These are phyloP conservation scores for Mucor ambiguus DNA, from an alignment of 371 early-diverging fungal genomes.

Conservation along the genomic window DNA sequence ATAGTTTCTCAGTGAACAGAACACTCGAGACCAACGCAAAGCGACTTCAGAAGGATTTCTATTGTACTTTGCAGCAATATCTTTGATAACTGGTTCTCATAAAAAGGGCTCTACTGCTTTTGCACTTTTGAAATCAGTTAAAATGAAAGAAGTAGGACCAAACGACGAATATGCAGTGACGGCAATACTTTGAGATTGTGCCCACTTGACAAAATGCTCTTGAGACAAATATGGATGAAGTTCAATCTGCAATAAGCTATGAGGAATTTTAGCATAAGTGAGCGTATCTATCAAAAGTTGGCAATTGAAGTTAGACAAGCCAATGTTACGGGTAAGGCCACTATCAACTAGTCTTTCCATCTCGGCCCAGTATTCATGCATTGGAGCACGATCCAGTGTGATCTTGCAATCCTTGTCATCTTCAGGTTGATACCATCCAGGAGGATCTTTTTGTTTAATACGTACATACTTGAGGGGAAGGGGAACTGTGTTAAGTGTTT, in stretches of 20 bases:
- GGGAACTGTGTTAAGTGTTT: neutral
- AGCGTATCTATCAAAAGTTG: constrained; percentile 50
- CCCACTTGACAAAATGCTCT: constrained; percentile 44
- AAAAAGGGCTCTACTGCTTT: constrained; percentile 1
- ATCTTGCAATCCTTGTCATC: neutral
- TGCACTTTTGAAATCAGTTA: neutral
- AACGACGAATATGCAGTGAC: neutral
- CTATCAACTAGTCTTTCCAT: constrained; percentile 33
- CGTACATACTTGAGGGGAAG: constrained; percentile 26
- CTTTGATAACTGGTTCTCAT: neutral
- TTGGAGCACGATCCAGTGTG: constrained; percentile 26
- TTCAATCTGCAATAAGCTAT: constrained; percentile 63
- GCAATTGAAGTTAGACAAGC: constrained; percentile 58
- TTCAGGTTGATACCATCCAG: constrained; percentile 14
- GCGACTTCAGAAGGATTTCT: neutral
- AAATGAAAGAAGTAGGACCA: neutral
- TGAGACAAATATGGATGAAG: constrained; percentile 73
- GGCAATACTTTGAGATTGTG: neutral
- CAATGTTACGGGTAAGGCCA: constrained; percentile 47
- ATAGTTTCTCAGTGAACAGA: too few relatives aligned
- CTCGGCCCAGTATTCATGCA: constrained; percentile 41
- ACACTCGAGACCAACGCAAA: neutral
- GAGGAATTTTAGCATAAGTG: constrained; percentile 52
- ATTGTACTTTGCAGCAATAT: neutral
- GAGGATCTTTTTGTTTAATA: constrained; percentile 26